Evolutionary conservation across 73 alveolate species (phyloP), one percentile per base, ranked within the genome.

Genomic region (Halteria grandinella): DNA sequence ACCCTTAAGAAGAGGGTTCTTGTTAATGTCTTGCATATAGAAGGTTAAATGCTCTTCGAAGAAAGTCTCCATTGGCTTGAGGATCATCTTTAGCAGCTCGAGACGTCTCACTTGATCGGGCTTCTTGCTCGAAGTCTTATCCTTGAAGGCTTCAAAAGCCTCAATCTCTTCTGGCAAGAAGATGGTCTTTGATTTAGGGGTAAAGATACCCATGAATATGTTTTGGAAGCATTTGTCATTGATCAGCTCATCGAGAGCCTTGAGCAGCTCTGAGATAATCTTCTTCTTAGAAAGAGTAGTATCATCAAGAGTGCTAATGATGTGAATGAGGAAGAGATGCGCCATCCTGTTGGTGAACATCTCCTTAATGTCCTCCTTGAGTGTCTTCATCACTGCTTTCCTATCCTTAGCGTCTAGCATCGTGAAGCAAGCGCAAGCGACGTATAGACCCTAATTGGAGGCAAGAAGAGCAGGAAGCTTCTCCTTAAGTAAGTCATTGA

Each of bases 261-360:
- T 87, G 34, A 89, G 54, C 25, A 92, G 55, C 15, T 88, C 85
- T 48, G 85, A 69, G 86, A 93, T 79, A 52, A 93, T 83, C 50
- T 79, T 78, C 85, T 89, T 92, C 84, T 89, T 88, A 7, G 91
- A 47, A 44, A 75, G 79, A 17, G 72, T 89, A 11, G 98, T 92
- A 85, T 92, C 98, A 75, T 92, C 98, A 2, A 93, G 85, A 40
- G 86, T 86, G 55, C 77, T 63, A 8, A 89, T 64, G 69, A 92
- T 75, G 60, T 92, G 86, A 57, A 77, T 73, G 52, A 92, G 59
- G 89, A 86, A 92, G 31, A 72, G 71, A 23, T 83, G 86, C 0
- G 93, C 84, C 47, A 82, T 81, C 33, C 82, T 91, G 62, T 85
- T 89, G 23, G 44, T 51, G 40, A 91, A 83, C 93, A 85, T 86